These are phyloP conservation scores for Blastobotrys aristatus DNA, from an alignment of 1,139 yeast genomes.

Conservation along the genomic window DNA sequence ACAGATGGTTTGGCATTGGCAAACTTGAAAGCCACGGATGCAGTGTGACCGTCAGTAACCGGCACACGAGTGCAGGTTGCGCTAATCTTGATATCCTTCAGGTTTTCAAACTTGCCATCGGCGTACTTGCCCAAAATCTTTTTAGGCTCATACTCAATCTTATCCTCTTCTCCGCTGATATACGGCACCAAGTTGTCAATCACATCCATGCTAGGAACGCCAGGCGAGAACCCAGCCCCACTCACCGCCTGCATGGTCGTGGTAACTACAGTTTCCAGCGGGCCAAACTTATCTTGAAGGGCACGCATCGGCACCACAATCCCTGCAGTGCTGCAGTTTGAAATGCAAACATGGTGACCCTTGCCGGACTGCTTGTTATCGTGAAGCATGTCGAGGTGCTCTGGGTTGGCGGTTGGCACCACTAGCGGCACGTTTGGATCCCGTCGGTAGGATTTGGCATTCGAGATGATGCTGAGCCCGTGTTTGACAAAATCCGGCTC, in stretches of 20 bases:
- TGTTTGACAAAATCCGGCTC: conserved; percentile 78
- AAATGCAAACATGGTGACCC: conserved; percentile 89
- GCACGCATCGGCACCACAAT: conserved; percentile 96
- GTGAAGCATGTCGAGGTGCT: conserved; percentile 75
- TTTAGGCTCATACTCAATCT: conserved; percentile 97
- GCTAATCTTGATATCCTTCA: conserved; percentile 65
- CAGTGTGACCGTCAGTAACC: conserved; percentile 97
- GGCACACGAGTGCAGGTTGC: conserved; percentile 98
- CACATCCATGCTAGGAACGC: conserved; percentile 92
- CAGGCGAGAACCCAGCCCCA: conserved; percentile 98
- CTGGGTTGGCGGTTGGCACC: conserved; percentile 95
- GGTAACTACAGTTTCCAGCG: conserved; percentile 77
- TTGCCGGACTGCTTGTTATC: conserved; percentile 51
- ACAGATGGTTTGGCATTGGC: conserved; percentile 79
- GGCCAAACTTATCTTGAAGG: conserved; percentile 81
- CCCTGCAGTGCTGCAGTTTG: conserved; percentile 98
- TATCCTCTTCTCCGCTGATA: conserved; percentile 96
- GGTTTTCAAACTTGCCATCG: conserved; percentile 35
- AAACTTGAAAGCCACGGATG: conserved; percentile 83
- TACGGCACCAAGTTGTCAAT: conserved; percentile 92
- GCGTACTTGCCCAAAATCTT: conserved; percentile 72
- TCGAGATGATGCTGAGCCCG: conserved; percentile 82
- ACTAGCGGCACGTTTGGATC: conserved; percentile 82
- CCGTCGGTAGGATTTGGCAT: conserved; percentile 95
- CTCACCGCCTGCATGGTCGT: conserved; percentile 97